Evolutionary conservation across 1,284 basidiomycete genomes (phyloP), one percentile per base, ranked within the genome.

Genomic region (Laetiporus sulphureus): DNA sequence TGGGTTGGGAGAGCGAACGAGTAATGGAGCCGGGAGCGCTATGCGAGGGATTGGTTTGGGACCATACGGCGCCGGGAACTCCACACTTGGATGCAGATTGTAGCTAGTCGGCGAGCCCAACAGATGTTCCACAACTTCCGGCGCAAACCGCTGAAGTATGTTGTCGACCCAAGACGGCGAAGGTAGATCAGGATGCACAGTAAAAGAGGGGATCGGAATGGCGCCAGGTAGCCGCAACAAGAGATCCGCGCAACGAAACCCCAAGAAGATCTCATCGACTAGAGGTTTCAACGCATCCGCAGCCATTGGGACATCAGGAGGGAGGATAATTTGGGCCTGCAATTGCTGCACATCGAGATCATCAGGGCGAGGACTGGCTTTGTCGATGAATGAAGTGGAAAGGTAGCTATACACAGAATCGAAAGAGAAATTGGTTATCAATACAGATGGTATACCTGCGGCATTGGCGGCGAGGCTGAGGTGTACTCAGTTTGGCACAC

Each of bases 381-480:
- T 42, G 40, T 54, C 52, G 30, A 54, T 41, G n/a, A 51, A 41
- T 8, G 48, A 32, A 3, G 48, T 53, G 7, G 51, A 50, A 12
- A 88, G 75, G 49, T 80, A 87, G 49, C 82, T 85, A 56, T 83
- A 89, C 8, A 87, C 83, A 0, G 84, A 83, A 60, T 88, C 83
- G 58, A 88, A 89, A 0, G 83, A 83, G 57, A 89, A 89, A 63
- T 88, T 88, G 39, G 83, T 86, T 47, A 87, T 72, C 13, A 89
- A 65, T 35, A 79, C 68, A 1, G 80, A 81, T 1, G 84, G 84
- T 20, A 88, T 68, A 0, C 72, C 69, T 0, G 76, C 74, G 24
- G 65, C 57, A 45, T 78, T 75, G 2, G 83, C 85, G 1, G 84
- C 83, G 37, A 82, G 69, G 56, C 85, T 87, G 12, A n/a, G n/a